These are phyloP conservation scores for Penicillium sp. DNA, from an alignment of 2,329 filamentous ascomycete genomes.

Conservation along the genomic window DNA sequence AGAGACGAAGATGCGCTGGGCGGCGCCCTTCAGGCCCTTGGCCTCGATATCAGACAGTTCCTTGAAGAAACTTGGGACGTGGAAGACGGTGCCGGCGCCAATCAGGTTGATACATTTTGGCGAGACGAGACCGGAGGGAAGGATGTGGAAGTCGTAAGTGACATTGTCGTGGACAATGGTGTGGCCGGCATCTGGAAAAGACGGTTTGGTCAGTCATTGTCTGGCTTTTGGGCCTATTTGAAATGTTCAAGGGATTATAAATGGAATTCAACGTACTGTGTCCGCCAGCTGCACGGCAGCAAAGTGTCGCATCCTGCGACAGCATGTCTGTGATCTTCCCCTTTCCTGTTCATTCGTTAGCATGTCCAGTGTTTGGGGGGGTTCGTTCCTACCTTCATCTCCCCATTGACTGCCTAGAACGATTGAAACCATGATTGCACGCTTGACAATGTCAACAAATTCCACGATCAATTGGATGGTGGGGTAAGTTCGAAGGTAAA, in stretches of 20 bases:
- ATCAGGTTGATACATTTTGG: conserved; percentile 48
- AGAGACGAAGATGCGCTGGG: conserved; percentile 46
- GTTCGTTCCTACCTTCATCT: conserved; percentile 41
- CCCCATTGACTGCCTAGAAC: conserved; percentile 50
- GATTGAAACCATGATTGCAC: conserved; percentile 40
- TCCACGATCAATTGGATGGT: conserved; percentile 8
- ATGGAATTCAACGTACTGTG: conserved; percentile 40
- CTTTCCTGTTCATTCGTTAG: conserved; percentile 36
- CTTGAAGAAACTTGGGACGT: conserved; percentile 50
- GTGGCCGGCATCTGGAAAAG: conserved; percentile 43
- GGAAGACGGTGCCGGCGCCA: conserved; percentile 48
- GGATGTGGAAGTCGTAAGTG: conserved; percentile 51
- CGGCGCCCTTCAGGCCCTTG: conserved; percentile 43
- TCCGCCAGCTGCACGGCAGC: conserved; percentile 47
- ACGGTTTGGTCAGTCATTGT: conserved; percentile 10
- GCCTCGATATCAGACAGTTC: conserved; percentile 44
- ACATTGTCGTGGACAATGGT: conserved; percentile 48
- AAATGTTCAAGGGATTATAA: neutral
- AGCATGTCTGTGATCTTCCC: conserved; percentile 51
- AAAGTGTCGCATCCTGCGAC: conserved; percentile 44
- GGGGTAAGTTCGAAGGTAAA: conserved; percentile 5
- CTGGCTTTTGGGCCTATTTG: neutral
- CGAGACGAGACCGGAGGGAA: conserved; percentile 47
- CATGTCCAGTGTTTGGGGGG: neutral
- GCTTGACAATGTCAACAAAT: neutral